Evolutionary conservation across 148 eudicot genomes (phyloP).

Genomic region (Gaultheria prostrata): DNA sequence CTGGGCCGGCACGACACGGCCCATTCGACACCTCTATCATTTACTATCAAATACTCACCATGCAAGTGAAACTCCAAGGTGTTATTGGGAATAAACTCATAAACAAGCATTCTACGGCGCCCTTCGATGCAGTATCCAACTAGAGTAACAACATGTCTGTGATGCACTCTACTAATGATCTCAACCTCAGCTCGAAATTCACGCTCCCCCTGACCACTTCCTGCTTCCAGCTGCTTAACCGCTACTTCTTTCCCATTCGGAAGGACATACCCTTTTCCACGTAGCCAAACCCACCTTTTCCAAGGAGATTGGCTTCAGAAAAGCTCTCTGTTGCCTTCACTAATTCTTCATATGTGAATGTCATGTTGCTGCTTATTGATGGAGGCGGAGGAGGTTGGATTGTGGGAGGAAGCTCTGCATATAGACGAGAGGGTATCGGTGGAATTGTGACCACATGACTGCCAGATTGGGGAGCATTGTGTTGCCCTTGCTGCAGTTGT

Average conservation of each 20-base stretch:
- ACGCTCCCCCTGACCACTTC: constrained; percentile 94
- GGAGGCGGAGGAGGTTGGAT: no score
- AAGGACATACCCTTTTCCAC: constrained; percentile 86
- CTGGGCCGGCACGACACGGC: no score
- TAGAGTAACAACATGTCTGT: constrained; percentile 93
- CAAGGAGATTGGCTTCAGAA: constrained; percentile 76
- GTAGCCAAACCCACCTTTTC: constrained; percentile 97
- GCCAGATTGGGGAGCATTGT: constrained; percentile 59
- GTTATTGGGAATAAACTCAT: constrained; percentile 84
- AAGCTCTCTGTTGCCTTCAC: constrained; percentile 83
- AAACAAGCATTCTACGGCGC: constrained; percentile 75
- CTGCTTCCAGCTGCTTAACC: constrained; percentile 82
- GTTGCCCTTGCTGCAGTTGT: constrained; percentile 85
- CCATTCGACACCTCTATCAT: no score
- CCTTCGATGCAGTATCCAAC: constrained; percentile 97
- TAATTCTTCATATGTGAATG: constrained; percentile 87
- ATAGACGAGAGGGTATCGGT: constrained; percentile 53
- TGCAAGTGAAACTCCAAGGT: constrained; percentile 90
- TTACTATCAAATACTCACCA: constrained; percentile 38
- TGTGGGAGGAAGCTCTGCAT: constrained; percentile 38
- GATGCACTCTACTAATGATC: constrained; percentile 95
- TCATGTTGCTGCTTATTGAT: constrained; percentile 63
- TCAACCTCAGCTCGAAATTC: constrained; percentile 98
- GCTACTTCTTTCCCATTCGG: constrained; percentile 97
- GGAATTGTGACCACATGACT: constrained; percentile 49